Evolutionary conservation across 192 early-diverging fungal species (phyloP).

Genomic region (Umbelopsis sp.): DNA sequence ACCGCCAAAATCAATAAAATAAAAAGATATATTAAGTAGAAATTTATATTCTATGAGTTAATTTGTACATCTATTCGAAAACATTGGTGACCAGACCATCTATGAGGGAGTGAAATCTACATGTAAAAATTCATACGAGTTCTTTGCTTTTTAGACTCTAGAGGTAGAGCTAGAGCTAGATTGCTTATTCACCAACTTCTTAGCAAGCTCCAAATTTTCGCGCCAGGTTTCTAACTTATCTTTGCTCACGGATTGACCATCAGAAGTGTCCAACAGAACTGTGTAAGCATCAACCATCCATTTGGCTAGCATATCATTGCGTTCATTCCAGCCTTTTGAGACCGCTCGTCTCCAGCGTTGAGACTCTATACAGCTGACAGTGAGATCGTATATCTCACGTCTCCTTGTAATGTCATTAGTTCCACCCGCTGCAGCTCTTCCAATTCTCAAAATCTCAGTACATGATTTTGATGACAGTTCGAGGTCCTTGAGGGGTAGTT

Average conservation of each 20-base stretch:
- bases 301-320: neutral
- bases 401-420: neutral
- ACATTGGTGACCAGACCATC: too few relatives aligned
- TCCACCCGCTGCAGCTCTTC: neutral
- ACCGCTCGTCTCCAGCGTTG: neutral
- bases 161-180: neutral
- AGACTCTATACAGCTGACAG: neutral
- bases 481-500: neutral
- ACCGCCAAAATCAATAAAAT: constrained; percentile 17
- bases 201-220: neutral
- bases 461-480: neutral
- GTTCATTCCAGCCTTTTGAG: neutral
- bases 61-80: neutral
- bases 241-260: neutral
- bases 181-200: neutral
- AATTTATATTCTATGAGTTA: neutral
- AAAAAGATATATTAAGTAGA: neutral
- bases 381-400: neutral
- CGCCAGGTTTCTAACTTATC: neutral
- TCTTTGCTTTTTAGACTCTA: neutral
- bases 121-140: neutral
- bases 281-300: neutral
- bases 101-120: too few relatives aligned
- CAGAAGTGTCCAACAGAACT: neutral
- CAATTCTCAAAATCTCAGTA: neutral